Evolutionary conservation across 2,329 filamentous ascomycete genomes (phyloP), one percentile per base, ranked within the genome.

Genomic region (Chalaropsis thielavioides): DNA sequence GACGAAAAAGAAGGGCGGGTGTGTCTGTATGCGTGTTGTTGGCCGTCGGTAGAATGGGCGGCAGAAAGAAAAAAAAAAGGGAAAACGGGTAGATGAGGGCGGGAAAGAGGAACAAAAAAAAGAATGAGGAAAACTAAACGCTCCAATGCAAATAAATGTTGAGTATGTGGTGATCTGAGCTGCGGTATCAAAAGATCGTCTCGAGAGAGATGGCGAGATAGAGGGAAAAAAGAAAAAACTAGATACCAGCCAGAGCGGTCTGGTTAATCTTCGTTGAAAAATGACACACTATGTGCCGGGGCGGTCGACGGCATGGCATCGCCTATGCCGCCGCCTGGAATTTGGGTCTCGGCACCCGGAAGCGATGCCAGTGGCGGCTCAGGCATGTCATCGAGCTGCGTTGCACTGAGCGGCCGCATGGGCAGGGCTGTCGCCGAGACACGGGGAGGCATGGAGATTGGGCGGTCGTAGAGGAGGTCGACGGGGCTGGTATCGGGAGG

Each of bases 271-370:
- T 66, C 64, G 24, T 62, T 58, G 35, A 67, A 67, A 51, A 67
- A 67, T 17, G 65, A 46, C 19, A 61, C 75, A 60, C 75, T 76
- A 65, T 77, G 77, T 19, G 81, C 73, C 15, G 81, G 79, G 8
- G 81, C 81, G 1, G 81, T 81, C 8, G 80, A 80, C 6, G 81
- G 80, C 5, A 79, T 80, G 24, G 78, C 80, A 67, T 84, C 82
- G 46, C 76, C 72, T 82, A 84, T 84, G 24, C 80, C 78, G 38
- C 84, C 82, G 63, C 79, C 76, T 38, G 71, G 10, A 22, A 19
- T 51, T 51, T 51, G 46, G 17, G 24, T 10, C 13, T 31, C 27
- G 17, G 51, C 27, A 56, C 6, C 13, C 15, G 51, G 51, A 15
- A 56, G 31, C 31, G 51, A 56, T 6, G 40, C n/a, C 7, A 19